Evolutionary conservation across 2,329 filamentous ascomycete genomes (phyloP), one percentile per base, ranked within the genome.

Genomic region (Monosporascus sp.): DNA sequence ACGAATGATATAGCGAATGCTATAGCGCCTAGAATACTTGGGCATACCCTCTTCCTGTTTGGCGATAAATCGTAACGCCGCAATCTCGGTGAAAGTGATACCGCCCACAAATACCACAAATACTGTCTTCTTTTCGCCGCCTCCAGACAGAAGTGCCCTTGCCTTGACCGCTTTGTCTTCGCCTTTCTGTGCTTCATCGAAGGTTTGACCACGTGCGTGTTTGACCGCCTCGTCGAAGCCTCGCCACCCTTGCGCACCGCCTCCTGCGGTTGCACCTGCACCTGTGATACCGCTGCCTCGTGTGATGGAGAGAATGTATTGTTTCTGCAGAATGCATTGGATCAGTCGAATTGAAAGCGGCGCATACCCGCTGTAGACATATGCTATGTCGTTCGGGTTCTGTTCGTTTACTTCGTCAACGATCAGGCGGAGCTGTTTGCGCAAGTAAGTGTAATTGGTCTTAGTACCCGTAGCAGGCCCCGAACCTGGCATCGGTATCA

Each of bases 91-190:
- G 67, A 95, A 96, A 0, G 91, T 97, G 52, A 99, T 89, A 2
- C 94, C 95, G n/a, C 94, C 94, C 18, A 99, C 76, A 72, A 97
- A 97, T 62, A 97, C 96, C n/a, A 99, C 86, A 65, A 97, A 89
- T 1, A 96, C 87, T 0, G 89, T 93, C 76, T 96, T 96, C 68
- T 85, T 86, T 49, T 83, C 83, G 17, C 82, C 81, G 48, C 78
- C 84, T 0, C 91, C 90, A 47, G 90, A 89, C 40, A 99, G 76
- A 26, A 95, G 81, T 55, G 90, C 87, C 53, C 91, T 80, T 17
- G 93, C 93, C 64, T 93, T 92, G 35, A 93, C 85, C 1, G 92
- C 91, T 69, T 94, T 96, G 66, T 97, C 92, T 65, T 96, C 90
- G 2, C 92, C 92, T 64, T 90, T 93, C 67, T 99, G 94, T 43